Conservation (phyloP, 441 rosid species). For the Adansonia madagascariensis region DNA sequence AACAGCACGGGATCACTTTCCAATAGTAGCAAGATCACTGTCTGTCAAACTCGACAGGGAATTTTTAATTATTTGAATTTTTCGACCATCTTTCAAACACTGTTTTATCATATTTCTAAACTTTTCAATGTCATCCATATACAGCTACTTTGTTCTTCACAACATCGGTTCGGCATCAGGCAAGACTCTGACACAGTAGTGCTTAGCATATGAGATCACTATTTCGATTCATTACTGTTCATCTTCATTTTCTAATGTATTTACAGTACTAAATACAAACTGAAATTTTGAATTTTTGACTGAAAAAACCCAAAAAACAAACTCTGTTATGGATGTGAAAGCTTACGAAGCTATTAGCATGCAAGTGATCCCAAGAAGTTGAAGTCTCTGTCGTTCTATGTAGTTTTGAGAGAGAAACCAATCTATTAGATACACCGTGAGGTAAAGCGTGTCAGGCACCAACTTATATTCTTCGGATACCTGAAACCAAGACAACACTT, state of each 20-base stretch:
- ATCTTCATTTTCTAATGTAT: background rate
- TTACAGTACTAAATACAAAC: background rate
- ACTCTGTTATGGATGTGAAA: slow-evolving; percentile 22
- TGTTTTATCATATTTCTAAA: background rate
- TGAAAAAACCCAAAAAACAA: slow-evolving; percentile 6
- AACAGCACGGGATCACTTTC: background rate
- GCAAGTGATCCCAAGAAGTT: slow-evolving; percentile 77
- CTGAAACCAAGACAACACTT: slow-evolving; percentile 40
- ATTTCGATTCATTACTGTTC: background rate
- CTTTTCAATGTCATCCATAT: background rate
- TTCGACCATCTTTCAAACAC: background rate
- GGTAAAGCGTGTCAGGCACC: slow-evolving; percentile 68
- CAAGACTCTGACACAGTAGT: background rate
- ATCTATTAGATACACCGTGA: slow-evolving; percentile 67
- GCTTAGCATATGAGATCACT: background rate
- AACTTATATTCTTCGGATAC: slow-evolving; percentile 72
- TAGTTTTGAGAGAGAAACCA: slow-evolving; percentile 65
- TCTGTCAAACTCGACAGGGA: background rate
- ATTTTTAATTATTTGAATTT: background rate
- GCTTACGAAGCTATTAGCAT: slow-evolving; percentile 77
- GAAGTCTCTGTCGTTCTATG: slow-evolving; percentile 57
- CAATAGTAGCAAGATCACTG: background rate
- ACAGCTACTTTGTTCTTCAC: background rate
- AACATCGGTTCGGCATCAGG: background rate
- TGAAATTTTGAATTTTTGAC: background rate